Base-by-base conservation (phyloP, 192 early-diverging fungal species). In the Kickxella alabastrina region DNA sequence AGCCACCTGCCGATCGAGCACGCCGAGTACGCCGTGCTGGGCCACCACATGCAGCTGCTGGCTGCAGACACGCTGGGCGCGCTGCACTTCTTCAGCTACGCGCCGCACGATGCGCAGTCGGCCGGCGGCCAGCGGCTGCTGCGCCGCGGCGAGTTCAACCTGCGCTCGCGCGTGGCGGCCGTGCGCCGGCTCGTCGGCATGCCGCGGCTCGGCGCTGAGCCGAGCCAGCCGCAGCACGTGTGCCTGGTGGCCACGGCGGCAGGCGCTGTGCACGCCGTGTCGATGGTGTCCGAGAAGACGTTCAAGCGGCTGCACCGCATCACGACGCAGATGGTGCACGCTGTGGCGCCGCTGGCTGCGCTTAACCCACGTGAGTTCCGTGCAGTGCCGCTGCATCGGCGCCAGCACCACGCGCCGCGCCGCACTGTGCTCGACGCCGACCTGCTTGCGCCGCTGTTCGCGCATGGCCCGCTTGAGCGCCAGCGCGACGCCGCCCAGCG, bases 341-440 rank as follows among this genome's bases (percentile, higher is more conserved):
- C 82, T 32, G 41, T 93, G 4, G 85, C 86, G 56, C 93, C 92
- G 42, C 59, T 82, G 23, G 92, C 90, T 13, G 95, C 92, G 3
- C 64, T 99, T 43, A 97, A 99, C 53, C 95, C 97, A 7, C 78
- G 93, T 31, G 92, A 89, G 17, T 97, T 80, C 59, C 80, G 93
- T 72, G 49, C 57, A 5, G 52, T 76, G 43, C 66, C 79, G 48
- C 27, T 83, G 43, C 84, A 86, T 42, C 82, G 75, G 46, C 82
- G 84, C 56, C 81, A 81, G 75, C 80, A 68, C 59, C 85, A 64
- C 40, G 87, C 84, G 57, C 91, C 91, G 22, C 78, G 83, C 19
- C 82, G 87, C 48, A 79, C 81, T 14, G 81, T 96, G 31, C 66
- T 98, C 19, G 96, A 98, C 60, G 92, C 86, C 3, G 87, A 94